Conservation (phyloP, 148 eudicot genomes). For the Rheum nobile region DNA sequence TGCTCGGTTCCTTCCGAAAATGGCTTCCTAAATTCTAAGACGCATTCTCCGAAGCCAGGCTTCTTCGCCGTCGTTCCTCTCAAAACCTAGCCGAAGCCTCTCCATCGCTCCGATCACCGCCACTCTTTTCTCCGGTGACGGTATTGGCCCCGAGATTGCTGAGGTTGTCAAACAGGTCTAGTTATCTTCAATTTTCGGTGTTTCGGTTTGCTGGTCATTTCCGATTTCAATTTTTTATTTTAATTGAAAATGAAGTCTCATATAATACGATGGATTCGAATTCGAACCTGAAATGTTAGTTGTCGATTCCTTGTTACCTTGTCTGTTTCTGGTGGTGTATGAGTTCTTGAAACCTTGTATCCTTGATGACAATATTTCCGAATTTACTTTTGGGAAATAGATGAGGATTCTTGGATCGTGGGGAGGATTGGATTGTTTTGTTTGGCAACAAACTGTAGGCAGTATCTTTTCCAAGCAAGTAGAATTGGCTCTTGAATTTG, state of each 20-base stretch:
- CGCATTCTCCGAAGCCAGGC: slow-evolving; percentile 36
- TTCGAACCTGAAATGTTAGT: too few species aligned
- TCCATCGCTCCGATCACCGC: slow-evolving; percentile 52
- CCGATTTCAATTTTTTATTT: background rate
- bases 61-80: slow-evolving; percentile 12
- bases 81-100: slow-evolving; percentile 14
- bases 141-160: slow-evolving; percentile 97
- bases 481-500: background rate
- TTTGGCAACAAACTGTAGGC: too few species aligned
- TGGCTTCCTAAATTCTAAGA: slow-evolving; percentile 60
- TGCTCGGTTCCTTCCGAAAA: slow-evolving; percentile 13
- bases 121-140: slow-evolving; percentile 94
- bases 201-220: background rate
- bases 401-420: too few species aligned
- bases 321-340: too few species aligned
- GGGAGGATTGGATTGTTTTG: too few species aligned
- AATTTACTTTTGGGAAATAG: too few species aligned
- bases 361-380: too few species aligned
- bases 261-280: too few species aligned
- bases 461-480: too few species aligned
- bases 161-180: slow-evolving; percentile 78
- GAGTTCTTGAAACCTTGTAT: too few species aligned
- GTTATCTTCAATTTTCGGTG: background rate
- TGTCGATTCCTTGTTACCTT: too few species aligned
- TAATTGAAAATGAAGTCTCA: background rate